Percentiles rank a stretch among this genome's conserved stretches.
Conservation (phyloP, 352 stramenopile genomes). For the Halophytophthora polymorphica region DNA sequence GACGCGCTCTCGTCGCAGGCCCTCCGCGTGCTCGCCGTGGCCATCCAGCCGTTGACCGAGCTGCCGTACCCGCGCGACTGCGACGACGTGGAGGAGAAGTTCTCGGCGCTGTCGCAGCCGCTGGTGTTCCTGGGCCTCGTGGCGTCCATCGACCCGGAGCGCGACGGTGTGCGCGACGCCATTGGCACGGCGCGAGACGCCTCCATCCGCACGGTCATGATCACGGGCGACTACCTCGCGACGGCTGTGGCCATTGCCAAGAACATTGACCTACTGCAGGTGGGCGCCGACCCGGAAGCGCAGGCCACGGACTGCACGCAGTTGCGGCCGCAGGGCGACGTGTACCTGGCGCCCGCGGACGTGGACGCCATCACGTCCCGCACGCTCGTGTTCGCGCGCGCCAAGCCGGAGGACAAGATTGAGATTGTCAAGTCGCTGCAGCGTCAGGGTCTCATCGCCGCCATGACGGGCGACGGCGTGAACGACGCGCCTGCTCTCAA, state of each 20-base stretch:
- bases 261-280: slow-evolving; percentile 90
- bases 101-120: slow-evolving; percentile 52
- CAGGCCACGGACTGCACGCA: slow-evolving; percentile 78
- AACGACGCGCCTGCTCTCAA: slow-evolving; percentile 98
- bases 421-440: slow-evolving; percentile 95
- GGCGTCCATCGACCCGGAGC: slow-evolving; percentile 87
- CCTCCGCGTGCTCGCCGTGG: slow-evolving; percentile 88
- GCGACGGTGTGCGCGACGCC: slow-evolving; percentile 55
- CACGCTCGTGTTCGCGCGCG: slow-evolving; percentile 92
- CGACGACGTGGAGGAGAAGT: slow-evolving; percentile 72
- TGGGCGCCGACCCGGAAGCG: slow-evolving; percentile 47
- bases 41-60: slow-evolving; percentile 63
- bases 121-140: slow-evolving; percentile 92
- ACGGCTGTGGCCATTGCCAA: slow-evolving; percentile 93
- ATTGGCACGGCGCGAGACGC: slow-evolving; percentile 44
- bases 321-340: slow-evolving; percentile 41
- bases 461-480: slow-evolving; percentile 97
- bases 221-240: slow-evolving; percentile 95
- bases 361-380: slow-evolving; percentile 86
- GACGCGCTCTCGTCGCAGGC: slow-evolving; percentile 71
- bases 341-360: slow-evolving; percentile 67
- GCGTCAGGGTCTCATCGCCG: slow-evolving; percentile 84
- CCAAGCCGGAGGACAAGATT: slow-evolving; percentile 95
- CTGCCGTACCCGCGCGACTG: slow-evolving; percentile 41
- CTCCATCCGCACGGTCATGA: slow-evolving; percentile 87